Evolutionary conservation across 108 stramenopile genomes (phyloP), one percentile per base, ranked within the genome.

Genomic region (Discostella stelligeroides): DNA sequence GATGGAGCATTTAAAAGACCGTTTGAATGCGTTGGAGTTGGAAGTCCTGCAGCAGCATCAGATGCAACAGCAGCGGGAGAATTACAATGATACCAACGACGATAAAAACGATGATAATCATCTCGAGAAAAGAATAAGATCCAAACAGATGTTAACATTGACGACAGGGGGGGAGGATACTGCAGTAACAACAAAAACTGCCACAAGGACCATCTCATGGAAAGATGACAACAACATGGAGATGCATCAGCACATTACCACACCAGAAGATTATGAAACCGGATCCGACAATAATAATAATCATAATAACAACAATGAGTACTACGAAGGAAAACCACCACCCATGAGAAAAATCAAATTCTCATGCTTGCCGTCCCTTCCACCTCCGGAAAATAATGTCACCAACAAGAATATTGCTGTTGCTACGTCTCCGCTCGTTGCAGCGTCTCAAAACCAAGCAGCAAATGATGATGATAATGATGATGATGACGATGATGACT

Each of bases 331-430:
- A n/a, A n/a, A 56, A 2, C 17, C 30, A 40, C 57, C 57, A 8
- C 71, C 71, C 17, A 72, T 72, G 7, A 46, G 62, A 14, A 56
- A 40, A 21, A 62, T 72, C 30, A 72, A 72, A 56, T 72, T 72
- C 37, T 55, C 68, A 69, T 59, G 15, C 42, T 37, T 20, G 25
- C 58, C 18, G 3, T 11, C 59, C 29, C 10, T 62, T 0, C 27
- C 42, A 23, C 61, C 42, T 10, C 25, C 24, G 4, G 61, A 21
- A 21, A 10, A 42, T 13, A 27, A 25, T 28, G 28, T 15, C 53
- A 24, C 21, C 4, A 10, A 23, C 24, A 12, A 27, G 23, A 51
- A 51, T 51, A 0, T 0, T 4, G 1, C 12, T 0, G 51, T 27
- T 4, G 20, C 51, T n/a, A n/a, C n/a, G n/a, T n/a, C n/a, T n/a